Base-by-base conservation (phyloP, 2,329 filamentous ascomycete species). In the Xylariaceae sp. region DNA sequence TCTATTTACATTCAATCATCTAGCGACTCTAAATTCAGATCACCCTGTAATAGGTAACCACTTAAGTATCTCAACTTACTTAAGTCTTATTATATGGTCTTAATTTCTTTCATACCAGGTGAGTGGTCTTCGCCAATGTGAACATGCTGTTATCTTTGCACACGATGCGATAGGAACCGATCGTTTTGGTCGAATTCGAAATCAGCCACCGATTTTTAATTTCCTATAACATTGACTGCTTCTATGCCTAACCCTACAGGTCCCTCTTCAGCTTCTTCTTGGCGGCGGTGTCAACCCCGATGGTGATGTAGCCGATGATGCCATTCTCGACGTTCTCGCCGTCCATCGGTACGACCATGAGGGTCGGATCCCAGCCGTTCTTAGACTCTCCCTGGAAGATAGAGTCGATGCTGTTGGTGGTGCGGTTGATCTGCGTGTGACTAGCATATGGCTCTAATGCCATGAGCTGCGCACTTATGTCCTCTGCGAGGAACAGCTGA, bases 381-480 rank as follows among this genome's bases (percentile, higher is more conserved):
- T 54, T 61, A 0, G 46, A 49, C 26, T 63, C 59, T 1, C 37
- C 50, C 3, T 42, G 40, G 54, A 52, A 69, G 49, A 64, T 64
- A 40, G 43, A 58, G 52, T 66, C 68, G 20, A 53, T 44, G 14
- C 46, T 63, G 51, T 75, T 75, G 14, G 64, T 68, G 9, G 71
- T 73, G 10, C 73, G 70, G 48, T 74, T 68, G 42, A 74, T 73
- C 57, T 69, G 20, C 1, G 67, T 73, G 52, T 74, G 71, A 5
- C 55, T 64, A 2, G 26, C 61, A 44, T 75, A 75, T 2, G 72
- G 72, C 54, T 73, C 64, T 2, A 73, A 43, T 1, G 65, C 67
- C 68, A 73, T 73, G 19, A 75, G 65, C 52, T 70, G 60, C 47
- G 67, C 40, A 9, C 61, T 63, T 42, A 61, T 41, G 45, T 44